Base-by-base conservation (phyloP, 176 grass and related monocot species). In the Ensete ventricosum region DNA sequence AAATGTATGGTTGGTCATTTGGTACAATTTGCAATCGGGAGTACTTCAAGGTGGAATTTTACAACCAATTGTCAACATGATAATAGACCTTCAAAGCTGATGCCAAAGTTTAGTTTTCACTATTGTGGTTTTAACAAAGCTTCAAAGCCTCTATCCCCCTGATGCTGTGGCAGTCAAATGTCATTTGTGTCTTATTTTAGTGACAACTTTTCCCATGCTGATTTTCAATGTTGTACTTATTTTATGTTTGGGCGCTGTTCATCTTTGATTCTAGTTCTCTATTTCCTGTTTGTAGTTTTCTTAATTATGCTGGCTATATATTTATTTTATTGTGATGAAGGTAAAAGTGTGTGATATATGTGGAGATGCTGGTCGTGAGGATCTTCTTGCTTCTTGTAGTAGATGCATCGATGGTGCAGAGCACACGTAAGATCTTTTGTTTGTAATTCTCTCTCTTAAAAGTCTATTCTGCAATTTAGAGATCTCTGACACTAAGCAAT, bases 331-430 rank as follows among this genome's bases (percentile, higher is more conserved):
- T 83, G 29, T 73, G 19, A 69, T 52, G 72, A 82, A 98, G 94
- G 94, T 98, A 78, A 93, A 91, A 1, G 90, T 98, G 80, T 98
- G 94, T 82, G 94, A 98, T 98, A 98, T 98, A 80, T 98, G 94
- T 75, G 94, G 94, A 83, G 94, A 98, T 88, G 78, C 89, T 69
- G 94, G 94, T 54, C 87, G 88, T 72, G 94, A 98, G 64, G 89
- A 93, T 81, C 85, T 83, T 83, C 86, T 98, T 66, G 94, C 88
- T 79, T 87, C 94, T 77, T 98, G 94, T 62, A 98, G 83, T 80
- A 83, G 85, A 90, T 98, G 94, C 77, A 57, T 88, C 82, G 94
- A 98, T 66, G 94, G 94, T 9, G 94, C 94, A 2, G 94, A 98
- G 78, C 94, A 98, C 54, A 98, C 73, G 94, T 98, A 90, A 98